Base-by-base conservation (phyloP, 2,329 filamentous ascomycete genomes). In the Fonsecaea nubica region DNA sequence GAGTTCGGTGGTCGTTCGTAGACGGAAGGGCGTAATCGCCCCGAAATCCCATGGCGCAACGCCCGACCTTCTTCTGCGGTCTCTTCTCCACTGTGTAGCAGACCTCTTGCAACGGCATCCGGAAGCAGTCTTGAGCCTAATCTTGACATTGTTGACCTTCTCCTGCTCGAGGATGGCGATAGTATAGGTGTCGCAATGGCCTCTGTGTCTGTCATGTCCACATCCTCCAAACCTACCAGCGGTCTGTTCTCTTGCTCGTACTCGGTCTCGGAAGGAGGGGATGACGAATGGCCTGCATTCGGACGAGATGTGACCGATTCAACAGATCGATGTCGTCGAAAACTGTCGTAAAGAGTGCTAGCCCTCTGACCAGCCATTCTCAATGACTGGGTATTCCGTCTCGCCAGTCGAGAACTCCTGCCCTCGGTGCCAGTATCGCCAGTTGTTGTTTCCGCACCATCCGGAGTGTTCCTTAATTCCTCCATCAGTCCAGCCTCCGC, bases 121-220 rank as follows among this genome's bases (percentile, higher is more conserved):
- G 82, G 81, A n/a, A 83, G 70, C 33, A 84, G 76, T 66, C 81
- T 77, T 21, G 81, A 82, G 13, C 81, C 80, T 52, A 84, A 73
- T 45, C 82, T 76, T 59, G 81, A 83, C 77, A 84, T 81, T 13
- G 80, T 78, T 4, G 81, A 82, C 66, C 80, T 80, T 65, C 80
- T 76, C 77, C 38, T 77, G 73, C 60, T 77, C 75, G 72, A 42
- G 74, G 74, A 42, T 73, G 75, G 63, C 71, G 63, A 64, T 15
- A 65, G 38, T 7, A 33, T 59, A 40, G 42, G 68, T 57, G 73
- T 71, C 35, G 72, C 69, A 9, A 68, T 62, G 21, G 67, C 67
- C 62, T 71, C 71, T 38, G 62, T 54, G 65, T 71, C 71, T 38
- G 62, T 52, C 64, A 73, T 75, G 48, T 77, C 76, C 15, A 75